These are phyloP conservation scores for Phytophthora tentaculata DNA, from an alignment of 352 stramenopile species.

Conservation along the genomic window DNA sequence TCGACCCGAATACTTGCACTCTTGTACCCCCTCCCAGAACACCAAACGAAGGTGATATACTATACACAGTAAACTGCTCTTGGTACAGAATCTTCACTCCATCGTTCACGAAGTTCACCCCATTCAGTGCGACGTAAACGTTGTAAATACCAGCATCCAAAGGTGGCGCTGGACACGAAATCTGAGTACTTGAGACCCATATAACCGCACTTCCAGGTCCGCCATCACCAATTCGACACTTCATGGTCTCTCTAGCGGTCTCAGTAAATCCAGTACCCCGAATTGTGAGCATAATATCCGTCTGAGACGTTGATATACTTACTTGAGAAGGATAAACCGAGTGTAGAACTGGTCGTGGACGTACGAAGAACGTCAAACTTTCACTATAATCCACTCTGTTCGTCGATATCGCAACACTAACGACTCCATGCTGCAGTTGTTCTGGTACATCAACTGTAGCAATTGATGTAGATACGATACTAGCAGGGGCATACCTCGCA, in stretches of 20 bases:
- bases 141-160: constrained; percentile 47
- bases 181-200: constrained; percentile 41
- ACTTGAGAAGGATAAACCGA: constrained; percentile 41
- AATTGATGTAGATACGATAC: constrained; percentile 29
- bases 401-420: constrained; percentile 35
- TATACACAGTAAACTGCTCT: constrained; percentile 43
- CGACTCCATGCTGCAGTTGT: constrained; percentile 18
- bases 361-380: constrained; percentile 42
- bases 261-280: constrained; percentile 37
- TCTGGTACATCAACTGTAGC: constrained; percentile 26
- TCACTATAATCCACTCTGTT: constrained; percentile 45
- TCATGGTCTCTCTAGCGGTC: constrained; percentile 27
- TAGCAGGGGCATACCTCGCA: constrained; percentile 12
- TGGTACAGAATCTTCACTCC: constrained; percentile 46
- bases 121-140: constrained; percentile 57
- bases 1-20: constrained; percentile 38
- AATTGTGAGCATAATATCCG: constrained; percentile 25
- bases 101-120: constrained; percentile 50
- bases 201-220: constrained; percentile 3
- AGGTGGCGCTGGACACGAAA: constrained; percentile 38
- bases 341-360: constrained; percentile 20
- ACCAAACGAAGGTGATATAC: constrained; percentile 49
- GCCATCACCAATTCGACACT: constrained; percentile 41
- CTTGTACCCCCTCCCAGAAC: constrained; percentile 48
- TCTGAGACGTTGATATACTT: neutral